These are phyloP conservation scores for Dactylellina cionopaga DNA, from an alignment of 2,329 filamentous ascomycete species.

Conservation along the genomic window DNA sequence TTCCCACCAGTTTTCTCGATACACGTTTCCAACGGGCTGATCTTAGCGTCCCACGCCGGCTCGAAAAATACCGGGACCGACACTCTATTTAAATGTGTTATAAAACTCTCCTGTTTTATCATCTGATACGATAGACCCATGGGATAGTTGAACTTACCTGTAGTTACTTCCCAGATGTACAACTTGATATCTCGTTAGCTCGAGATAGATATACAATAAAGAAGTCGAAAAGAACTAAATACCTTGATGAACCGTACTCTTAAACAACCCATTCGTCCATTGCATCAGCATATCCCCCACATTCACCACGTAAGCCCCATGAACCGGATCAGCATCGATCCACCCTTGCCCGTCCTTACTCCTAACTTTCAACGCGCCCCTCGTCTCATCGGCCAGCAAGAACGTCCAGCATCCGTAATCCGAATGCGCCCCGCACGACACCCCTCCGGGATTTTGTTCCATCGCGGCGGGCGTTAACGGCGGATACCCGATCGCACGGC, in stretches of 20 bases:
- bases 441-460: slow-evolving; percentile 55
- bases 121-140: not conserved
- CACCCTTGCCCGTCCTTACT: slow-evolving; percentile 60
- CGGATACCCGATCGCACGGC: slow-evolving; percentile 57
- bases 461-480: slow-evolving; percentile 29
- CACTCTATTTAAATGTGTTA: slow-evolving; percentile 26
- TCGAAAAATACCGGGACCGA: slow-evolving; percentile 66
- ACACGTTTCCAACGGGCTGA: slow-evolving; percentile 61
- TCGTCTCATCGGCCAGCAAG: slow-evolving; percentile 63
- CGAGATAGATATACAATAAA: not conserved
- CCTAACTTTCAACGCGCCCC: slow-evolving; percentile 62
- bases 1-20: slow-evolving; percentile 58
- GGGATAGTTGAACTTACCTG: slow-evolving; percentile 57
- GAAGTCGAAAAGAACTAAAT: not conserved
- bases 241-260: slow-evolving; percentile 61
- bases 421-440: slow-evolving; percentile 62
- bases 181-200: slow-evolving; percentile 55
- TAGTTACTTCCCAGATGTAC: slow-evolving; percentile 61
- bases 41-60: slow-evolving; percentile 62
- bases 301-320: slow-evolving; percentile 64
- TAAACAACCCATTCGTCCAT: slow-evolving; percentile 57
- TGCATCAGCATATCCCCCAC: slow-evolving; percentile 65
- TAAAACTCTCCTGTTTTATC: not conserved
- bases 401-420: slow-evolving; percentile 65
- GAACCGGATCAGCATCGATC: slow-evolving; percentile 63